Percentiles rank a stretch among this genome's conserved stretches.
These are phyloP conservation scores for Metschnikowia cubensis DNA, from an alignment of 805 yeast species.

Conservation along the genomic window DNA sequence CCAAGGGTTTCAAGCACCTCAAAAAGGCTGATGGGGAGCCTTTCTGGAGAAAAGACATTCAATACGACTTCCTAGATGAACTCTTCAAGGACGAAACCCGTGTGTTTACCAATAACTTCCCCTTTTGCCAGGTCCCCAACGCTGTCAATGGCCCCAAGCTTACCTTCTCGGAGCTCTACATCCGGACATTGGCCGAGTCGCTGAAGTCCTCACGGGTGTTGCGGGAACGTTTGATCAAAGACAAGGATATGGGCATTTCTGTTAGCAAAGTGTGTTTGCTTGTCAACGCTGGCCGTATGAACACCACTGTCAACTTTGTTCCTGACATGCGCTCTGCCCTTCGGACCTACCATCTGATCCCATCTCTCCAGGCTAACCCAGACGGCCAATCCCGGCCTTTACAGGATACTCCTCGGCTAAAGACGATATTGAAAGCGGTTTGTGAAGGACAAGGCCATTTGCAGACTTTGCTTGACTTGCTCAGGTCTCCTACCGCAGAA, in stretches of 20 bases:
- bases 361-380: slow-evolving; percentile 73
- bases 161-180: slow-evolving; percentile 80
- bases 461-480: slow-evolving; percentile 45
- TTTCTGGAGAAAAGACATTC: slow-evolving; percentile 83
- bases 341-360: slow-evolving; percentile 91
- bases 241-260: slow-evolving; percentile 59
- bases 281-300: slow-evolving; percentile 90
- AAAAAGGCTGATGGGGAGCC: slow-evolving; percentile 93
- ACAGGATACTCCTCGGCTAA: slow-evolving; percentile 92
- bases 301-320: slow-evolving; percentile 91
- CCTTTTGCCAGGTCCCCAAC: slow-evolving; percentile 35
- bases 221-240: slow-evolving; percentile 67
- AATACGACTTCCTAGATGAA: slow-evolving; percentile 66
- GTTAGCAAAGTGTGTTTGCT: slow-evolving; percentile 79
- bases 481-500: slow-evolving; percentile 24
- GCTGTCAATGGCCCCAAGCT: slow-evolving; percentile 43
- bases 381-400: slow-evolving; percentile 58
- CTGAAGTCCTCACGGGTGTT: slow-evolving; percentile 79
- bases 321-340: slow-evolving; percentile 93
- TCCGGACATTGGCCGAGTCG: slow-evolving; percentile 77
- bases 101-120: slow-evolving; percentile 66
- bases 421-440: slow-evolving; percentile 83
- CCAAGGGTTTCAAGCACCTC: slow-evolving; percentile 50
- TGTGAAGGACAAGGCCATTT: slow-evolving; percentile 63
- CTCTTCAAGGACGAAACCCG: slow-evolving; percentile 60